Base-by-base conservation (phyloP, 2,329 filamentous ascomycete species). In the Aspergillus bombycis region DNA sequence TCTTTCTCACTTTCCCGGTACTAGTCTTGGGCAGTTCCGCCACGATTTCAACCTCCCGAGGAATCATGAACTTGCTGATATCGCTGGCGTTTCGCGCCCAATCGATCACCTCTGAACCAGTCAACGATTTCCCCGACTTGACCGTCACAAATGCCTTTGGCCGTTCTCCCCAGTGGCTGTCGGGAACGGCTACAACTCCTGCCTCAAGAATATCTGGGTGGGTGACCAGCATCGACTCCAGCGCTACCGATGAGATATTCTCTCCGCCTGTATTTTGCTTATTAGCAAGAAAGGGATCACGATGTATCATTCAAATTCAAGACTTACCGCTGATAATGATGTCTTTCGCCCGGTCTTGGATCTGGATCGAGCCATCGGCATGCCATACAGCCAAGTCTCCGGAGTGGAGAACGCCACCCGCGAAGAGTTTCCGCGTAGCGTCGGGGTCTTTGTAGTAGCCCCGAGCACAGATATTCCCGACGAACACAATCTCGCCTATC, bases 1-100 rank as follows among this genome's bases (percentile, higher is more conserved):
- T 98, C 87, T 99, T 99, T 85, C 93, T 90, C 64, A 98, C 85
- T 85, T 99, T 99, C 3, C 95, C 95, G 0, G 95, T 99, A 77
- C 91, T 95, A 32, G 95, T 99, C 86, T 99, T 99, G 11, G 95
- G 95, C 68, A 99, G 82, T 77, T 97, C 94, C 7, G 81, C 69
- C n/a, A 99, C 87, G 50, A 98, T 82, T 77, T 96, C 92, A 0
- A 90, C 86, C 77, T 90, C 88, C 57, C 84, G 81, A 14, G 87
- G 88, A 52, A 90, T 89, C 95, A 98, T 98, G 75, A 97, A 99
- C 68, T 89, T 88, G 79, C 91, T 94, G 70, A 99, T 97, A 32
- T 84, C 84, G 74, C 90, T 91, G 71, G 91, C 86, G 67, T 90
- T 83, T 77, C 90, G 94, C 3, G 94, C 93, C 95, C 95, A 99